Conservation (phyloP, 106 monocot species). For the Allium cepa region DNA sequence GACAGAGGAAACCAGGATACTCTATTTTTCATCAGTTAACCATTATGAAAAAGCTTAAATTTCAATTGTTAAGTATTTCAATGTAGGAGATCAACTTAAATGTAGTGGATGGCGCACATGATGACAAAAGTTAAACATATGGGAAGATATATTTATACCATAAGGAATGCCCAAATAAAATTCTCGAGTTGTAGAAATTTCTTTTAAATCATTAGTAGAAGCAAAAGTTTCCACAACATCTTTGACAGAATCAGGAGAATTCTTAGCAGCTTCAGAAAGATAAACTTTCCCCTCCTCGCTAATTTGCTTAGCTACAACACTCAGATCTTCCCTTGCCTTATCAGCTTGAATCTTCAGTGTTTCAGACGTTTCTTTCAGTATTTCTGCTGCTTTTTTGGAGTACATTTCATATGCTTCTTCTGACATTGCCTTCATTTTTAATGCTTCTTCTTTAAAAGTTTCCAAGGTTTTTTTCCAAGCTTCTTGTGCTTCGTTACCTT, state of each 20-base stretch:
- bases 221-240: slow-evolving; percentile 60
- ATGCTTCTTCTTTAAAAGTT: slow-evolving; percentile 58
- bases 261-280: slow-evolving; percentile 46
- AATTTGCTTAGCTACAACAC: slow-evolving; percentile 51
- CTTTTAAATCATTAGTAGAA: slow-evolving; percentile 39
- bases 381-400: slow-evolving; percentile 50
- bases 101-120: background rate
- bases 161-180: slow-evolving; percentile 83
- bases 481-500: slow-evolving; percentile 46
- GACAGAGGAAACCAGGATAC: too few relatives aligned
- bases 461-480: slow-evolving; percentile 57
- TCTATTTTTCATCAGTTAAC: too few relatives aligned
- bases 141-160: slow-evolving; percentile 35
- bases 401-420: slow-evolving; percentile 61
- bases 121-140: too few relatives aligned
- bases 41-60: too few relatives aligned
- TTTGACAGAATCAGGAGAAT: slow-evolving; percentile 73
- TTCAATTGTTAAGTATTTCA: too few relatives aligned
- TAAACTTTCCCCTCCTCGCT: slow-evolving; percentile 68
- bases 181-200: slow-evolving; percentile 41
- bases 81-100: background rate
- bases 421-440: slow-evolving; percentile 49
- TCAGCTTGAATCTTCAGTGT: slow-evolving; percentile 78
- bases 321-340: slow-evolving; percentile 62
- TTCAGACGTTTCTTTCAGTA: slow-evolving; percentile 51